Evolutionary conservation across 108 stramenopile species (phyloP).

Genomic region (Fragilariopsis cylindrus): DNA sequence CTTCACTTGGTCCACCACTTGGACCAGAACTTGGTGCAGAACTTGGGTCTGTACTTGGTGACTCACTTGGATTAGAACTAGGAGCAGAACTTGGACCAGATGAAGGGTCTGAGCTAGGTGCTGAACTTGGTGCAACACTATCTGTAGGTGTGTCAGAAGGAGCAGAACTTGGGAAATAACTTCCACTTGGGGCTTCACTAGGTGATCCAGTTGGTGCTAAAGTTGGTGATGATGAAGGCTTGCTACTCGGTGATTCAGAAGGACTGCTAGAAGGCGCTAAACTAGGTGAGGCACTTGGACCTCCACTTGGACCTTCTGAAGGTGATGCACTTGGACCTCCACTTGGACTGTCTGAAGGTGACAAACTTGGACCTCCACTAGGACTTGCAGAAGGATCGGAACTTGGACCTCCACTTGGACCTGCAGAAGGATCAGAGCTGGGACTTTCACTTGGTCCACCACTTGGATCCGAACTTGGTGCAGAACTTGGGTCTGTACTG

Average conservation of each 20-base stretch:
- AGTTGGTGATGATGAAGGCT: not conserved
- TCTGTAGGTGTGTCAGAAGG: conserved; percentile 13
- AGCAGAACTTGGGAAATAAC: not conserved
- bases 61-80: not conserved
- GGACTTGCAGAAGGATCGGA: not conserved
- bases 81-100: not conserved
- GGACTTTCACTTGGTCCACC: not conserved
- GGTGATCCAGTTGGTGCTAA: not conserved
- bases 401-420: not conserved
- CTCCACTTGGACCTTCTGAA: not conserved
- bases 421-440: not conserved
- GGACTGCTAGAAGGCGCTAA: not conserved
- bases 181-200: not conserved
- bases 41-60: not conserved
- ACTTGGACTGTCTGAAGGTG: not conserved
- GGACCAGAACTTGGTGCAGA: too few species aligned
- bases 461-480: not conserved
- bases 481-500: not conserved
- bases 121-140: conserved; percentile 6
- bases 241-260: not conserved
- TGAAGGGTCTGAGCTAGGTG: conserved; percentile 16
- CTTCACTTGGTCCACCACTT: too few species aligned
- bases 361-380: not conserved
- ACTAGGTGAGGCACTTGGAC: not conserved
- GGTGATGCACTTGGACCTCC: not conserved